Percentiles rank a stretch among this genome's conserved stretches.
Evolutionary conservation across 371 early-diverging fungal species (phyloP).

Genomic region (Apophysomyces sp.): DNA sequence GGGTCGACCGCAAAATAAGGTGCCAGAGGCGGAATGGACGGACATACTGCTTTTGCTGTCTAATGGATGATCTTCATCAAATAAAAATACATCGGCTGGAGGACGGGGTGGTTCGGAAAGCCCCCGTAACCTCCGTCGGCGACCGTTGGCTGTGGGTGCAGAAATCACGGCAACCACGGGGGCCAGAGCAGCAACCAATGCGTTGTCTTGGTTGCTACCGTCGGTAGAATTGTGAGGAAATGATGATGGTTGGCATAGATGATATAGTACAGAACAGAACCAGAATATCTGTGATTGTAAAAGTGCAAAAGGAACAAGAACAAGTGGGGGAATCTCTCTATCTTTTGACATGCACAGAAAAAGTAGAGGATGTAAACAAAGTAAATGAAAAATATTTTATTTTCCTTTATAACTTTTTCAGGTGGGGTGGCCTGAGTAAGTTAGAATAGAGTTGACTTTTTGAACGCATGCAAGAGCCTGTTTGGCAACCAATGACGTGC

Average conservation of each 20-base stretch:
- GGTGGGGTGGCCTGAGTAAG: background rate
- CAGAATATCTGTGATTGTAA: slow-evolving; percentile 18
- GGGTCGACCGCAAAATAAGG: slow-evolving; percentile 7
- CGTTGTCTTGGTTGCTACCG: background rate
- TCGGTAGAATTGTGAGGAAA: background rate
- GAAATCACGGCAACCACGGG: background rate
- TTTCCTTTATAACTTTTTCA: background rate
- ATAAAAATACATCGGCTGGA: background rate
- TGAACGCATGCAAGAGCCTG: background rate
- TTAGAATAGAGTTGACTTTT: background rate
- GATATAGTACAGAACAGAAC: slow-evolving; percentile 14
- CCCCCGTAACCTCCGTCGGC: slow-evolving; percentile 3
- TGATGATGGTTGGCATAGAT: background rate
- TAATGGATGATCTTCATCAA: background rate
- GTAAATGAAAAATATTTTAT: background rate
- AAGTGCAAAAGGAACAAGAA: slow-evolving; percentile 11
- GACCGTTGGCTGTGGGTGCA: background rate
- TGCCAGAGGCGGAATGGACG: background rate
- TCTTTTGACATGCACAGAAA: background rate
- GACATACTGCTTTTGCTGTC: background rate
- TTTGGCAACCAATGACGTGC: background rate
- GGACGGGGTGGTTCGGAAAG: slow-evolving; percentile 6
- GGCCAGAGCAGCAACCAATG: background rate
- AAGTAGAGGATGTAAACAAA: background rate
- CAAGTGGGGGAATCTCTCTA: background rate